Evolutionary conservation across 2,329 filamentous ascomycete genomes (phyloP), one percentile per base, ranked within the genome.

Genomic region (Calonectria ilicicola): DNA sequence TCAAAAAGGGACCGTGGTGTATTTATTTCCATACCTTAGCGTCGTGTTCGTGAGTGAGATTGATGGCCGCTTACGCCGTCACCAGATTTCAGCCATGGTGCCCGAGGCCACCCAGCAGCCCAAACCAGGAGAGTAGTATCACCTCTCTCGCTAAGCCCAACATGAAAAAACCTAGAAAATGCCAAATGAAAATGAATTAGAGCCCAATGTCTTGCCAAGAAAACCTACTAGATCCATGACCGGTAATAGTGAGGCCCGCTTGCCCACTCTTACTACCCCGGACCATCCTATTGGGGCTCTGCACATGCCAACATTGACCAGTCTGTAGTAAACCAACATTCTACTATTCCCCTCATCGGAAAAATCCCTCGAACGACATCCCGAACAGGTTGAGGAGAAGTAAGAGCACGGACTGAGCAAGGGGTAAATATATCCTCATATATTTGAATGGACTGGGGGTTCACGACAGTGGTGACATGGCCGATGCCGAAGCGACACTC

Each of bases 21-120:
- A 40, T 17, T 60, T 35, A 17, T n/a, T 40, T 14, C 53, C 35
- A 32, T 38, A 32, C 53, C 35, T 23, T 60, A 60, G 53, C 53
- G 53, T 27, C 53, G 53, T 38, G 32, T 38, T 23, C 32, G 32
- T 60, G 53, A 60, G 53, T 42, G 53, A 60, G 53, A 60, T 60
- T 60, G 32, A 40, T 60, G 53, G 21, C 53, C 53, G 53, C 53
- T 60, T 60, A 60, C 53, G 53, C 53, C 53, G 40, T 40, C 32
- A 10, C 23, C 53, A 38, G 53, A 23, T 60, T 40, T 27, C n/a
- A 15, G 53, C 35, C 53, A n/a, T 60, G 53, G 53, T 40, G 53
- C 53, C 53, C 53, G 53, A 60, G 23, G 9, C 32, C 53, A 40
- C 53, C 53, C 53, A 35, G 26, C 53, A 60, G 53, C 53, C 53